phyloP scores from a whole-genome alignment of 164 flowering plant species.

The Amborella trichopoda region DNA sequence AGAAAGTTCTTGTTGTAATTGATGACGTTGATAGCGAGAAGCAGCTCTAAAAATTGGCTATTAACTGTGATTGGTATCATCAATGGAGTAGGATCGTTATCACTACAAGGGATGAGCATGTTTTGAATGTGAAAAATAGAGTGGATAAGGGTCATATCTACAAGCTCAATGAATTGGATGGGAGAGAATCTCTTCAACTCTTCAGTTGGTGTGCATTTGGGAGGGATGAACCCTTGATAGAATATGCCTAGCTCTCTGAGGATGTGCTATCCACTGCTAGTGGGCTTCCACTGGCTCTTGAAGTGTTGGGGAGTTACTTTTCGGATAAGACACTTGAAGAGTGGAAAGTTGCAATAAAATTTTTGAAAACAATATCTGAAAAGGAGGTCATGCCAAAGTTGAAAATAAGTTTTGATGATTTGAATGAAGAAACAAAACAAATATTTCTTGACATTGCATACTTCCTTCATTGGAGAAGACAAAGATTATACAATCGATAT shows the following conservation, averaged over 20 bases:
- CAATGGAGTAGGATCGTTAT: constrained; percentile 28
- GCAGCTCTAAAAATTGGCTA: constrained; percentile 19
- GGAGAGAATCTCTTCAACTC: constrained; percentile 13
- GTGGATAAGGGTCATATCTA: constrained; percentile 8
- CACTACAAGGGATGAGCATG: constrained; percentile 24
- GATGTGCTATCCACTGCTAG: constrained; percentile 20
- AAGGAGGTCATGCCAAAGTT: constrained; percentile 20
- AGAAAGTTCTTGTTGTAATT: constrained; percentile 21
- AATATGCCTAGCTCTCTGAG: constrained; percentile 12
- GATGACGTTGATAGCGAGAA: constrained; percentile 26
- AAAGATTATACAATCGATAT: constrained; percentile 22
- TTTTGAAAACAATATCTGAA: constrained; percentile 19
- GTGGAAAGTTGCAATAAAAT: constrained; percentile 25
- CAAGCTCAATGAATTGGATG: constrained; percentile 17
- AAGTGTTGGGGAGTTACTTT: constrained; percentile 28
- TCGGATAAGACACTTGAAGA: constrained; percentile 16
- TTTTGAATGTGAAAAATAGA: neutral
- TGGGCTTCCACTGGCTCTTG: constrained; percentile 36
- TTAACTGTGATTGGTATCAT: constrained; percentile 12
- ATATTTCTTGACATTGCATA: constrained; percentile 43
- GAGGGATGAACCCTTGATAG: constrained; percentile 14
- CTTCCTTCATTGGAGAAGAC: constrained; percentile 18
- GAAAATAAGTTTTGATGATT: constrained; percentile 30
- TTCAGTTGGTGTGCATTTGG: constrained; percentile 11
- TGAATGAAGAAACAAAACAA: constrained; percentile 14